Base-by-base conservation (phyloP, 129 eudicot genomes). In the Flaveria bidentis region DNA sequence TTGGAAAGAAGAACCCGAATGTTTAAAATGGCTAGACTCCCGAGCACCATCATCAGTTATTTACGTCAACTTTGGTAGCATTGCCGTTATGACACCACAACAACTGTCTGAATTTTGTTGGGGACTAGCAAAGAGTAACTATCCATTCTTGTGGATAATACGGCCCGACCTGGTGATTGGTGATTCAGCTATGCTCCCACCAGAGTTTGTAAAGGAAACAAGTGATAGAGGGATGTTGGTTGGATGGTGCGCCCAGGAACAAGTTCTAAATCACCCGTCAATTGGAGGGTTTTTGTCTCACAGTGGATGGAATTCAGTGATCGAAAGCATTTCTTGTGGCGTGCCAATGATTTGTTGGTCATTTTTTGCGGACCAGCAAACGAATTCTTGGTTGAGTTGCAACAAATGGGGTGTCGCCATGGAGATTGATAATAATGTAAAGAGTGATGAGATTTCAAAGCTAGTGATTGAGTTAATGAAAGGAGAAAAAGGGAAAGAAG, bases 41-140 rank as follows among this genome's bases (percentile, higher is more conserved):
- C 62, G 69, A 72, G 83, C 70, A 49, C 44, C 76, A 13, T 47
- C 25, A 4, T 85, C 93, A 2, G 89, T 88, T 2, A 71, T 88
- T 14, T 85, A 85, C 16, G 92, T 88, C 26, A 85, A 85, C 30
- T 88, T 85, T 49, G 92, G 92, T 10, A 88, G 89, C 69, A 82
- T 80, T 5, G 78, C 89, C 0, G 77, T 79, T 36, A 73, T 88
- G 83, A 67, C 86, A 14, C 46, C 76, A 17, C 30, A 84, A 18
- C 88, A 88, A 60, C 58, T 88, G 26, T 60, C 50, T 0, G 93
- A 88, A 30, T 83, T 88, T 26, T 87, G 90, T 14, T 88, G 90
- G 90, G 93, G 93, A 4, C 79, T 88, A 2, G 88, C 90, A 1
- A 84, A 80, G 2, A 88, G 88, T 74, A 84, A 81, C 63, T 69